Percentiles rank a stretch among this genome's conserved stretches.
Conservation (phyloP, 306 rosid species). For the Lotus japonicus region DNA sequence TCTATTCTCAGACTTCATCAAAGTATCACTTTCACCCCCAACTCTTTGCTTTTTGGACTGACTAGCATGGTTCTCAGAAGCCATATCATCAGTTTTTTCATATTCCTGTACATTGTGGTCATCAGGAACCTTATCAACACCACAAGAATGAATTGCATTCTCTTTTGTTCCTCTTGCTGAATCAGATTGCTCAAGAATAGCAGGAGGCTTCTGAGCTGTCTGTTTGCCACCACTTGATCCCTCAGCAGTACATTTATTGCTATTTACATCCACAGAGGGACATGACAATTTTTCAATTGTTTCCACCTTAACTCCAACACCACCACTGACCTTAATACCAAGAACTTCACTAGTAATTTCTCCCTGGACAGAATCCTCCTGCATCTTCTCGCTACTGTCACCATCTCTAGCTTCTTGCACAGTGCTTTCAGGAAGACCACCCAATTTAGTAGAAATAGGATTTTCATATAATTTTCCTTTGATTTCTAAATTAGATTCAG, state of each 20-base stretch:
- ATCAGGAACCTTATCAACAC: constrained; percentile 29
- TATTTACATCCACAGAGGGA: constrained; percentile 16
- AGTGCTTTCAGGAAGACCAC: constrained; percentile 13
- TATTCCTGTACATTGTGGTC: constrained; percentile 29
- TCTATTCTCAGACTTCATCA: constrained; percentile 18
- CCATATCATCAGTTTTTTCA: constrained; percentile 22
- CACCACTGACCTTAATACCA: constrained; percentile 27
- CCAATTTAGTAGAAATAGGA: constrained; percentile 10
- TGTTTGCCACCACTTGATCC: constrained; percentile 16
- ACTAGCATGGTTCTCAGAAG: not conserved
- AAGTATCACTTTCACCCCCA: constrained; percentile 10
- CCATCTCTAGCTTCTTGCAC: constrained; percentile 32
- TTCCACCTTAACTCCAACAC: constrained; percentile 30
- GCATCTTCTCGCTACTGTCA: constrained; percentile 23
- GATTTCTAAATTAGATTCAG: constrained; percentile 24
- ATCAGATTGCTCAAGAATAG: constrained; percentile 21
- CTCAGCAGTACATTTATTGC: constrained; percentile 12
- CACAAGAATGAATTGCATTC: constrained; percentile 12
- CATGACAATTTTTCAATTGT: constrained; percentile 5
- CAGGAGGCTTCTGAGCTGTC: constrained; percentile 28
- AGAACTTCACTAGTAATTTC: constrained; percentile 21
- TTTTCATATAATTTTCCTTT: constrained; percentile 32
- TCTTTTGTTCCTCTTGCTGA: constrained; percentile 27
- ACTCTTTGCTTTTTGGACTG: constrained; percentile 27
- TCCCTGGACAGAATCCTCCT: constrained; percentile 24